Conservation (phyloP, 1,139 yeast genomes). For the Pichia sp. region DNA sequence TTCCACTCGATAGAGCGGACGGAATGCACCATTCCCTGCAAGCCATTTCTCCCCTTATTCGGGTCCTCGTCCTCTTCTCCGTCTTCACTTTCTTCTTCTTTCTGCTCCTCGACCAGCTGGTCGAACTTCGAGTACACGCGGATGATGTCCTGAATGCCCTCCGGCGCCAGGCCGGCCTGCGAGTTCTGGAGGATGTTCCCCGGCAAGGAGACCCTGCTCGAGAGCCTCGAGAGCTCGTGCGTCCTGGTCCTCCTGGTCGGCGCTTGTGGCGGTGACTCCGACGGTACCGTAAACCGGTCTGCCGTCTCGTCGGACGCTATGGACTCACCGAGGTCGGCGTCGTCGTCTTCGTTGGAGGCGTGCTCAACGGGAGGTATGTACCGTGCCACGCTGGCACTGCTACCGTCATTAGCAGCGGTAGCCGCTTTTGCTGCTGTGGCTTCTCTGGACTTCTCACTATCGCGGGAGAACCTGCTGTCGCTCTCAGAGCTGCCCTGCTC, state of each 20-base stretch:
- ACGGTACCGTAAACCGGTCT: neutral
- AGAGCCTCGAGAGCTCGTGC: conserved; percentile 4
- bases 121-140: conserved; percentile 44
- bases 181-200: conserved; percentile 29
- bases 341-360: neutral
- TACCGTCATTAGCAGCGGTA: neutral
- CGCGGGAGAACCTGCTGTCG: neutral
- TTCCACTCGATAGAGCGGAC: conserved; percentile 9
- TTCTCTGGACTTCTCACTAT: neutral
- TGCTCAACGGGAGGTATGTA: neutral
- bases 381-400: neutral
- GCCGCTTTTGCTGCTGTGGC: neutral
- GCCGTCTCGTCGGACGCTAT: neutral
- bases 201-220: conserved; percentile 14
- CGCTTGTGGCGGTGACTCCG: neutral
- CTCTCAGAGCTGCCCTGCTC: neutral
- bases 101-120: conserved; percentile 1
- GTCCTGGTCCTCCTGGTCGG: neutral
- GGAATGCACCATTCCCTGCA: neutral
- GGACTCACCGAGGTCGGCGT: neutral
- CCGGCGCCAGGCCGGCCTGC: conserved; percentile 40
- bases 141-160: conserved; percentile 54
- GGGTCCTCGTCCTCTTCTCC: conserved; percentile 10
- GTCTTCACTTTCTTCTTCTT: neutral
- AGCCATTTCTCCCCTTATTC: conserved; percentile 2